Evolutionary conservation across 345 rosid species (phyloP), one percentile per base, ranked within the genome.

Genomic region (Brassica rapa): DNA sequence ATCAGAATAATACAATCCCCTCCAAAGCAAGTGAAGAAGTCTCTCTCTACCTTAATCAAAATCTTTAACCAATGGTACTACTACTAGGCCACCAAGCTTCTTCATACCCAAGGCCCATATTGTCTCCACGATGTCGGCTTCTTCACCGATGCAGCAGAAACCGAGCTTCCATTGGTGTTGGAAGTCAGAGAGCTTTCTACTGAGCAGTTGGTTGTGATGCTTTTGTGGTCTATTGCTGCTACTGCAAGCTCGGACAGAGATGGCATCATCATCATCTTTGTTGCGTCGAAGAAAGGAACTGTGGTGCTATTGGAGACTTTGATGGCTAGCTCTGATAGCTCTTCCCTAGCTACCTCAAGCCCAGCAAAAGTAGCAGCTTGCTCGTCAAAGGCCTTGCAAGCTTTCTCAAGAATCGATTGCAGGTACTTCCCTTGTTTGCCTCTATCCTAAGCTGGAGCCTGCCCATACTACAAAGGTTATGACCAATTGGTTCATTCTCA

Each of bases 371-470:
- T 84, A 68, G 83, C 85, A 43, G 89, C 89, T 82, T 91, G 94
- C 33, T 95, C 98, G 66, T 81, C 89, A 39, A 95, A 85, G 59
- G 90, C 93, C 86, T 88, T 90, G 84, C 97, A 89, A 56, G 99
- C 98, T 85, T 93, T 95, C 75, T 95, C 98, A 0, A 95, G 93
- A 83, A 95, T 95, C 2, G 94, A 80, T 72, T 95, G 98, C 61
- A 95, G 87, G 86, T 93, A 95, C 79, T 90, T 91, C 68, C 96
- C 88, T 80, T 95, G 99, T 19, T 19, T 4, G 99, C 91, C 80
- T 95, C 99, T 5, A 93, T 93, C 75, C 99, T 87, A 29, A 91
- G 88, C 83, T 91, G 99, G 71, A 95, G 96, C 98, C 99, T 95
- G 93, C 77, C 65, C 75, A 69, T 63, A 63, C 80, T 74, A 37